These are phyloP conservation scores for Passiflora organensis DNA, from an alignment of 345 rosid species.

Conservation along the genomic window DNA sequence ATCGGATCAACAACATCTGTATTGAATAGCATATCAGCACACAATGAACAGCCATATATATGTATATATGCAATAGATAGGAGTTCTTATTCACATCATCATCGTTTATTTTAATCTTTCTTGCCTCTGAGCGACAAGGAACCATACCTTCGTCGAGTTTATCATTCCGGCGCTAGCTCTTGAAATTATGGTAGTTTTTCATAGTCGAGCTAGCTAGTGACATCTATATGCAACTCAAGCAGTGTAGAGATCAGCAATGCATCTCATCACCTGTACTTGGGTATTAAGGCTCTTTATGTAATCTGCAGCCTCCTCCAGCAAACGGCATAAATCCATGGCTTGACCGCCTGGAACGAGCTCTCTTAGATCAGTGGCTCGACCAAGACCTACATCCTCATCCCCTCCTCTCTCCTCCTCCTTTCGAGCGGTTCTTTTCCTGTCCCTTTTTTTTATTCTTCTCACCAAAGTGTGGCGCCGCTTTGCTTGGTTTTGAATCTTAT, in stretches of 20 bases:
- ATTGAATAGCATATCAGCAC: background rate
- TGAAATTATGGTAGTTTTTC: too few species aligned
- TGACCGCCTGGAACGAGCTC: slow-evolving; percentile 57
- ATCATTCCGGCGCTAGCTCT: too few species aligned
- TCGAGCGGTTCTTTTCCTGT: background rate
- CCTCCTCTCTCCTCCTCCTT: background rate
- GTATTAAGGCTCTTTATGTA: slow-evolving; percentile 47
- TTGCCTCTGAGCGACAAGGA: too few species aligned
- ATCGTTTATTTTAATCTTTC: too few species aligned
- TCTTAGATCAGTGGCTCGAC: slow-evolving; percentile 24
- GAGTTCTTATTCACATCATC: background rate
- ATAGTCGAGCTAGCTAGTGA: too few species aligned
- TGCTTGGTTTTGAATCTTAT: slow-evolving; percentile 21
- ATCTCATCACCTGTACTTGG: slow-evolving; percentile 57
- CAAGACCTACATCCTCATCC: slow-evolving; percentile 5
- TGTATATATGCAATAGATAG: too few species aligned
- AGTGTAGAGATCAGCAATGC: slow-evolving; percentile 36
- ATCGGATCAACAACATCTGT: background rate
- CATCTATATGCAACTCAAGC: slow-evolving; percentile 9
- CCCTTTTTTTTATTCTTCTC: slow-evolving; percentile 2
- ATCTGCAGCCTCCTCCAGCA: slow-evolving; percentile 56
- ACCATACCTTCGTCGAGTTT: too few species aligned
- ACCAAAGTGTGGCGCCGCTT: background rate
- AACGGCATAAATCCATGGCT: slow-evolving; percentile 38
- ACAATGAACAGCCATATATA: too few species aligned